Percentiles rank a stretch among this genome's conserved stretches.
Evolutionary conservation across 352 stramenopile species (phyloP).

Genomic region (Phytophthora colocasiae): DNA sequence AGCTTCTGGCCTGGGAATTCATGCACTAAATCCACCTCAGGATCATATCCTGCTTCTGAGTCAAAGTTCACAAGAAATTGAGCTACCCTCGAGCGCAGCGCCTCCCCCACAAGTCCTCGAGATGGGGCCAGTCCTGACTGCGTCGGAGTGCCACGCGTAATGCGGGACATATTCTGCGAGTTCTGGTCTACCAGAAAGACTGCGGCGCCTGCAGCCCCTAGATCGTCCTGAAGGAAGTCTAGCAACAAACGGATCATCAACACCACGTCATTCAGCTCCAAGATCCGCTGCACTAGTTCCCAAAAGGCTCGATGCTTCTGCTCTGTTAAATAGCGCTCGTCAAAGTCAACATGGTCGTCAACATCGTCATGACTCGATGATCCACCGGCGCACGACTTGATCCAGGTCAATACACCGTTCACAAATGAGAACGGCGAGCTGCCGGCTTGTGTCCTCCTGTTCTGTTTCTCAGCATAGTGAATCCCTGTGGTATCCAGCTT

Average conservation of each 20-base stretch:
- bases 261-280: conserved; percentile 77
- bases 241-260: conserved; percentile 77
- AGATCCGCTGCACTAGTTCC: conserved; percentile 73
- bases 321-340: conserved; percentile 54
- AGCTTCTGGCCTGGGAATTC: conserved; percentile 68
- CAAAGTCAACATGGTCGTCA: conserved; percentile 21
- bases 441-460: neutral
- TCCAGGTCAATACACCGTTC: conserved; percentile 16
- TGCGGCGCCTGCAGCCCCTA: conserved; percentile 56
- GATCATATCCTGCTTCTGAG: conserved; percentile 58
- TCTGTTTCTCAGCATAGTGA: neutral
- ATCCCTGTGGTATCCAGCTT: conserved; percentile 13
- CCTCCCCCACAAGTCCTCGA: conserved; percentile 62
- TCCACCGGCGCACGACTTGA: conserved; percentile 22
- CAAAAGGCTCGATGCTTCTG: conserved; percentile 82
- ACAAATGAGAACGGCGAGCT: conserved; percentile 12
- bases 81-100: conserved; percentile 41
- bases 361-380: neutral
- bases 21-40: conserved; percentile 70
- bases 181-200: conserved; percentile 84
- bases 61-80: conserved; percentile 56
- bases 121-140: conserved; percentile 60
- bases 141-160: conserved; percentile 55
- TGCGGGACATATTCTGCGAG: conserved; percentile 78
- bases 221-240: conserved; percentile 67